Percentiles rank a stretch among this genome's conserved stretches.
phyloP scores from a whole-genome alignment of 768 basidiomycete genomes.

The Pleurotus pulmonarius region DNA sequence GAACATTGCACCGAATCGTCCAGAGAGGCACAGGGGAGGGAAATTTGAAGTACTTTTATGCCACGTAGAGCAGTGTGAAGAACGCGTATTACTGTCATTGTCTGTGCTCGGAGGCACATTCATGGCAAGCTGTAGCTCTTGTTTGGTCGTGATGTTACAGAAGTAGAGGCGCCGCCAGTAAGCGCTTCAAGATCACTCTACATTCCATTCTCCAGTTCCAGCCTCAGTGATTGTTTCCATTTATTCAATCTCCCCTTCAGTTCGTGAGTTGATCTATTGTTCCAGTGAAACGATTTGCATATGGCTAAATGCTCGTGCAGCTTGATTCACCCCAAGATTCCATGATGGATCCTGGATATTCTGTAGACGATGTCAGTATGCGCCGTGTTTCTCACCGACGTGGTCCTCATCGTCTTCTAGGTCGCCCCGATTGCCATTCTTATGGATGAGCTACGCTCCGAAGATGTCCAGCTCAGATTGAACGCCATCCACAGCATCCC shows the following conservation, averaged over 20 bases:
- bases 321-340: not conserved
- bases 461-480: constrained; percentile 93
- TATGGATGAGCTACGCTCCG: constrained; percentile 97
- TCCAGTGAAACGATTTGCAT: not conserved
- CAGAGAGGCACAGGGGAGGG: no score
- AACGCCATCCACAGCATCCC: constrained; percentile 97
- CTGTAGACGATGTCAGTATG: constrained; percentile 61
- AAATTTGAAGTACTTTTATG: no score
- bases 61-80: no score
- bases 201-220: no score
- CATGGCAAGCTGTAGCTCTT: no score
- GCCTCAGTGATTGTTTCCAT: no score
- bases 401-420: constrained; percentile 32
- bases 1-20: no score
- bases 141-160: no score
- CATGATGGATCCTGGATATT: constrained; percentile 66
- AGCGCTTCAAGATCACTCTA: no score
- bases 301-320: not conserved
- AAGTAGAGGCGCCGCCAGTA: no score
- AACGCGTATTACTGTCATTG: no score
- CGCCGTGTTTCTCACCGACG: constrained; percentile 11
- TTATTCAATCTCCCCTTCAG: not conserved
- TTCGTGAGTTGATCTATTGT: not conserved
- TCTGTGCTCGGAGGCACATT: no score
- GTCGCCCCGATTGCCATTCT: constrained; percentile 94